Percentiles rank a stretch among this genome's conserved stretches.
Evolutionary conservation across 257 asterid species (phyloP).

Genomic region (Solanum raphanifolium): DNA sequence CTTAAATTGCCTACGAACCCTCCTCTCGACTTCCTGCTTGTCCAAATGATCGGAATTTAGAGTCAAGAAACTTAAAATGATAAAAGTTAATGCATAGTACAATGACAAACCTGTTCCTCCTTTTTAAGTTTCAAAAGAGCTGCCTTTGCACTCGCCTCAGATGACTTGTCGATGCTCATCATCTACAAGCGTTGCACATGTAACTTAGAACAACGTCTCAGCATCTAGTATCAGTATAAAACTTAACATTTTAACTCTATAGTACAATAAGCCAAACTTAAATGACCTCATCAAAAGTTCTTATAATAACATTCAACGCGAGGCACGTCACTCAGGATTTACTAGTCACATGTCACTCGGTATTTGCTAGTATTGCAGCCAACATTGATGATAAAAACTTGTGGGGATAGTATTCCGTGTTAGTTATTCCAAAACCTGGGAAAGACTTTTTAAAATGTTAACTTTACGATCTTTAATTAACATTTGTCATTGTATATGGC

Average conservation of each 20-base stretch:
- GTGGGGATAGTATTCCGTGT: not conserved
- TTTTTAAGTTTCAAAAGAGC: conserved; percentile 76
- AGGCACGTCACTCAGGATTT: not conserved
- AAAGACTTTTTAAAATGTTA: not conserved
- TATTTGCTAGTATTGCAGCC: not conserved
- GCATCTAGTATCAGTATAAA: not conserved
- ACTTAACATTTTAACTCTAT: not conserved
- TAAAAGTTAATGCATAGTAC: not conserved
- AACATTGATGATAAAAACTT: not conserved
- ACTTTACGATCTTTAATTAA: not conserved
- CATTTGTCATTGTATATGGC: not conserved
- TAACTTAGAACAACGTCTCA: not conserved
- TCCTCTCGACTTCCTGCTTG: conserved; percentile 57
- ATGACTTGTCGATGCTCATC: conserved; percentile 70
- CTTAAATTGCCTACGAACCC: conserved; percentile 69
- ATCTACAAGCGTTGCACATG: conserved; percentile 33
- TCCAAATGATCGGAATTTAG: not conserved
- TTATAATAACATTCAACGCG: not conserved
- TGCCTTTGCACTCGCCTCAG: conserved; percentile 70
- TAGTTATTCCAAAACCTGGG: not conserved
- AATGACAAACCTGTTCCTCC: conserved; percentile 83
- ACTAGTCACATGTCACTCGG: not conserved
- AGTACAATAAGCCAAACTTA: too few species aligned
- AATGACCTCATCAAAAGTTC: not conserved
- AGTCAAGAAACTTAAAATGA: not conserved